Conservation (phyloP, 2,329 filamentous ascomycete genomes). For the Diatrype stigma region DNA sequence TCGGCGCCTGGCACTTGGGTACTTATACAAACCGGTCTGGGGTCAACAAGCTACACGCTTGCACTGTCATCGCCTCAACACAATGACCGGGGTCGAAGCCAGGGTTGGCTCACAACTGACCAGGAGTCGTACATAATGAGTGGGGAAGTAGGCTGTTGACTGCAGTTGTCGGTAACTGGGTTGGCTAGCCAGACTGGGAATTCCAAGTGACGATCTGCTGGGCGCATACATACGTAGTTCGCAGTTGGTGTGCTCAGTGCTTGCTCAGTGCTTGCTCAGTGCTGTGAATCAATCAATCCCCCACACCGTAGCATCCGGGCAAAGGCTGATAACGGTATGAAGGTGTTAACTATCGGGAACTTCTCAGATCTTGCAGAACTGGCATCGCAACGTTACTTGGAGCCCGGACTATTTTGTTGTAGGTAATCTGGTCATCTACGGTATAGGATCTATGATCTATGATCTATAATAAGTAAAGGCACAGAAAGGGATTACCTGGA, state of each 20-base stretch:
- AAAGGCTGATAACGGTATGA: neutral
- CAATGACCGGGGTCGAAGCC: neutral
- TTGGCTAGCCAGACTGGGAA: neutral
- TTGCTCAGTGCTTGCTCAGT: too few relatives aligned
- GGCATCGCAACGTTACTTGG: neutral
- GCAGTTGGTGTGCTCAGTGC: too few relatives aligned
- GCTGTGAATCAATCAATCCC: neutral
- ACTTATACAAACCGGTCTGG: conserved; percentile 1
- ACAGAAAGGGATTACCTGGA: too few relatives aligned
- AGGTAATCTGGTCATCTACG: too few relatives aligned
- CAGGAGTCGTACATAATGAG: neutral
- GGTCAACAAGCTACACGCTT: neutral
- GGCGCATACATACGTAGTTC: too few relatives aligned
- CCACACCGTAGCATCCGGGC: too few relatives aligned
- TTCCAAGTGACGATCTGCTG: neutral
- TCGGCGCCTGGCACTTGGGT: neutral
- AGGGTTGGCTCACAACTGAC: neutral
- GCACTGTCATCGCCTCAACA: neutral
- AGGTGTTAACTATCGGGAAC: neutral
- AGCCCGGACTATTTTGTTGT: neutral
- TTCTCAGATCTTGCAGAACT: neutral
- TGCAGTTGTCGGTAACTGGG: neutral
- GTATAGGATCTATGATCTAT: too few relatives aligned
- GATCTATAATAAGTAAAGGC: too few relatives aligned
- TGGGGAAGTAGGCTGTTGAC: neutral